Base-by-base conservation (phyloP, 768 basidiomycete species). In the Chalciporus piperatus region DNA sequence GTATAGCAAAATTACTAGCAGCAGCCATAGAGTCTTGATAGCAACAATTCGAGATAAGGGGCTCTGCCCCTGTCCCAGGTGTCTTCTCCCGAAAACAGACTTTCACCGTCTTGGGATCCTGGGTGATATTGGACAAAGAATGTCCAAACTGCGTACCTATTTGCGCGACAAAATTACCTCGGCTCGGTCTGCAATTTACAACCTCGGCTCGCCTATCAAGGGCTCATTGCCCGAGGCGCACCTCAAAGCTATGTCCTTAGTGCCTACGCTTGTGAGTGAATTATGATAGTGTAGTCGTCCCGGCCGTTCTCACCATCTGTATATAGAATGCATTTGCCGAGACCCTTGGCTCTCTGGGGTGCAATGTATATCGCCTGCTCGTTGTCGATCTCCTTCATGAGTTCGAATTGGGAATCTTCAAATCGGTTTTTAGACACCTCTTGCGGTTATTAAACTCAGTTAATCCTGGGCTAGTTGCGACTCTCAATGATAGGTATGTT, bases 321-420 rank as follows among this genome's bases (percentile, higher is more conserved):
- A 3, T 13, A 27, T 25, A 76, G 74, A 76, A 74, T 42, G 51
- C 69, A 3, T 71, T 77, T 47, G 67, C 66, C 0, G 54, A 60
- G 0, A 22, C 23, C 0, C 52, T 72, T 2, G 41, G 42, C 2
- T 17, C 48, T 3, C 27, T 64, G 6, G 61, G 59, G 1, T 65
- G 64, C 22, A 53, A 71, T 32, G 17, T 67, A 3, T 72, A 54
- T 41, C 19, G 1, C 0, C 61, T 70, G 13, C 60, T 76, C 0
- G 58, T 67, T 0, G 59, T 64, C 0, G 72, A 78, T 44, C 55
- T 77, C 13, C 40, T 78, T 50, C 75, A 76, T 32, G 71, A 77
- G 38, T 63, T 73, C 28, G 72, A 77, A 45, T 55, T 76, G 0
- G 74, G 77, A 0, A 59, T 71, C 0, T 76, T 72, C 63, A 74